Evolutionary conservation across 2,329 filamentous ascomycete species (phyloP).

Genomic region (Penicillium griseofulvum): DNA sequence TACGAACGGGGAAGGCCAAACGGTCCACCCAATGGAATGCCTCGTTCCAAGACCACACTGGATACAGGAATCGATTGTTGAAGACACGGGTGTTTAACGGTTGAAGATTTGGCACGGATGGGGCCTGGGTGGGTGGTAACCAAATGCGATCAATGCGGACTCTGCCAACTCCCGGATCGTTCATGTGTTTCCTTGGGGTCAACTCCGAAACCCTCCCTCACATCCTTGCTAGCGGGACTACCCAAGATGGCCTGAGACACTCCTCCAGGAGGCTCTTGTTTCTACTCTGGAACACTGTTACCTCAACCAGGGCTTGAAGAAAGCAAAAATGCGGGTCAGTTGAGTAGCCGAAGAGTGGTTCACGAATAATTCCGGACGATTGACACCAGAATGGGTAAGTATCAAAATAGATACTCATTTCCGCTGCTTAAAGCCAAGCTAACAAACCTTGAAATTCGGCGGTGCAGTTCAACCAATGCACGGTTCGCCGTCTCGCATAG

Average conservation of each 20-base stretch:
- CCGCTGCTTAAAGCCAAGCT: slow-evolving; percentile 19
- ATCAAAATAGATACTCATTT: slow-evolving; percentile 17
- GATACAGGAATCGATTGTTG: slow-evolving; percentile 3
- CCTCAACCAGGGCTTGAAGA: slow-evolving; percentile 11
- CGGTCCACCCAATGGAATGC: slow-evolving; percentile 10
- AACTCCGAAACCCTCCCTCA: slow-evolving; percentile 1
- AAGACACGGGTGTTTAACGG: slow-evolving; percentile 1
- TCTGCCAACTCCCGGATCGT: slow-evolving; percentile 7
- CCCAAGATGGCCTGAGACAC: background rate
- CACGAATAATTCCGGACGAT: slow-evolving; percentile 9
- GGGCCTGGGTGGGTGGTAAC: slow-evolving; percentile 7
- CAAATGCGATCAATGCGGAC: slow-evolving; percentile 15
- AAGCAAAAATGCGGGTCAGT: slow-evolving; percentile 18
- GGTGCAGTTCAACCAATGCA: slow-evolving; percentile 22
- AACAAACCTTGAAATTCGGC: slow-evolving; percentile 20
- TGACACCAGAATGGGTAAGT: slow-evolving; percentile 14
- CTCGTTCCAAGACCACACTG: background rate
- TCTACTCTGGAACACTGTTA: slow-evolving; percentile 11
- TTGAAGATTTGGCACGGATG: slow-evolving; percentile 6
- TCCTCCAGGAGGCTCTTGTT: background rate
- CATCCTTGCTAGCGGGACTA: slow-evolving; percentile 9
- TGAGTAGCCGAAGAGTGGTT: slow-evolving; percentile 20
- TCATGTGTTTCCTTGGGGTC: slow-evolving; percentile 5
- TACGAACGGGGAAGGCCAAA: slow-evolving; percentile 22
- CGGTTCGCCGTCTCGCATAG: slow-evolving; percentile 17